These are phyloP conservation scores for Starmerella bacillaris DNA, from an alignment of 805 yeast species.

Conservation along the genomic window DNA sequence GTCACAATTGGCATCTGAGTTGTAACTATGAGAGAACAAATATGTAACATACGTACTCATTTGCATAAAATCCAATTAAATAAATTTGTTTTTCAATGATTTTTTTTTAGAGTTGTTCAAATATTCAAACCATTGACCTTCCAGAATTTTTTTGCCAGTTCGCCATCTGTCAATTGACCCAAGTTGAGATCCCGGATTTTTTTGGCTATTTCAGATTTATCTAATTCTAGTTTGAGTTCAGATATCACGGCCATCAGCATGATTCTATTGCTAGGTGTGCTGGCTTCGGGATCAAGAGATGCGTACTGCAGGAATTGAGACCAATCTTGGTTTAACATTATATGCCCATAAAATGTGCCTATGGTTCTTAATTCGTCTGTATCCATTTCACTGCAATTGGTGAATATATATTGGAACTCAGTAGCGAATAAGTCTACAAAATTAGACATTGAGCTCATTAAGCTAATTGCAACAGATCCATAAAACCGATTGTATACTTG, in stretches of 20 bases:
- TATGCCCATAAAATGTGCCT: slow-evolving; percentile 73
- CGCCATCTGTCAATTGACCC: neutral
- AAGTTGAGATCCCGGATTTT: slow-evolving; percentile 24
- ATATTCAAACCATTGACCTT: slow-evolving; percentile 3
- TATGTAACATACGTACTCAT: neutral
- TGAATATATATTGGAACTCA: slow-evolving; percentile 35
- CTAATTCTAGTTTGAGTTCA: slow-evolving; percentile 62
- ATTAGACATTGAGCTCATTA: slow-evolving; percentile 30
- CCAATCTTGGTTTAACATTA: slow-evolving; percentile 52
- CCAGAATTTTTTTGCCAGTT: slow-evolving; percentile 9
- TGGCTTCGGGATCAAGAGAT: slow-evolving; percentile 46
- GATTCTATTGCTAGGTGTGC: slow-evolving; percentile 64
- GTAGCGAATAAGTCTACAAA: slow-evolving; percentile 41
- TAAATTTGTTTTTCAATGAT: too few species aligned
- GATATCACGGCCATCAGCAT: slow-evolving; percentile 65
- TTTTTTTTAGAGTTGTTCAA: too few species aligned
- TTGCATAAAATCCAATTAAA: neutral
- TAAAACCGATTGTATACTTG: slow-evolving; percentile 71
- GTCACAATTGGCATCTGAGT: too few species aligned
- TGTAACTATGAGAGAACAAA: too few species aligned
- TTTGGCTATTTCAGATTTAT: slow-evolving; percentile 32
- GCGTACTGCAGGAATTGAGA: slow-evolving; percentile 35
- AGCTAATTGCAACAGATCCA: slow-evolving; percentile 55
- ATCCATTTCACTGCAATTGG: slow-evolving; percentile 45
- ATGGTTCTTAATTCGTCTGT: slow-evolving; percentile 58